These are phyloP conservation scores for Saccharomyces jurei DNA, from an alignment of 805 yeast genomes.

Conservation along the genomic window DNA sequence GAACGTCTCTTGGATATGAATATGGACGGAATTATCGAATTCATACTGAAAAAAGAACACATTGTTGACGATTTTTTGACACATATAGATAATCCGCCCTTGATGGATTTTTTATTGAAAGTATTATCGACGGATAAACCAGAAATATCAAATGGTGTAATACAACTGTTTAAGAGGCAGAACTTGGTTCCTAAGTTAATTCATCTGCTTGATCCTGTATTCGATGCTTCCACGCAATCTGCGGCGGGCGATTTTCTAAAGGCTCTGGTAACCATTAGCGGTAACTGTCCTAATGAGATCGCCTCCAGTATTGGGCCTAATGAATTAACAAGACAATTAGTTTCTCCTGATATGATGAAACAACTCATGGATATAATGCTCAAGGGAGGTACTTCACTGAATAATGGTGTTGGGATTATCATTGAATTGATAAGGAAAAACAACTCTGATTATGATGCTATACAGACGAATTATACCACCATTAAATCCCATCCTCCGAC, in stretches of 20 bases:
- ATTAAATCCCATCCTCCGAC: conserved; percentile 87
- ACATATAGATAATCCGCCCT: conserved; percentile 86
- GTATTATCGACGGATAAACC: conserved; percentile 90
- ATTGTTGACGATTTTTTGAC: conserved; percentile 73
- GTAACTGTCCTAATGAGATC: conserved; percentile 80
- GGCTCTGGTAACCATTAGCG: conserved; percentile 88
- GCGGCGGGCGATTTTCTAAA: conserved; percentile 94
- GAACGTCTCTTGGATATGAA: conserved; percentile 86
- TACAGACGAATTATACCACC: conserved; percentile 76
- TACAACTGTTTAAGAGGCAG: conserved; percentile 67
- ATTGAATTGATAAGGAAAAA: conserved; percentile 92
- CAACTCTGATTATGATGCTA: conserved; percentile 88
- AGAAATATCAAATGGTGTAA: conserved; percentile 79
- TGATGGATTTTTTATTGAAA: conserved; percentile 86
- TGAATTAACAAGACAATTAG: conserved; percentile 84
- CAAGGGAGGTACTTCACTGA: conserved; percentile 74
- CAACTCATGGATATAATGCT: conserved; percentile 72
- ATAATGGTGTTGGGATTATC: conserved; percentile 90
- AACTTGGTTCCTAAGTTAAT: conserved; percentile 64
- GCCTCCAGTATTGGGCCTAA: conserved; percentile 94
- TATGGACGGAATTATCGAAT: conserved; percentile 66
- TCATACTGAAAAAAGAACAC: conserved; percentile 57
- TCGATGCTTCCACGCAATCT: conserved; percentile 67
- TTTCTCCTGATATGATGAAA: conserved; percentile 60
- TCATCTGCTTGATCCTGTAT: conserved; percentile 58